A percentile compares a stretch with the other conserved stretches of the same genome.
These are phyloP conservation scores for Geotrichum histeridarum DNA, from an alignment of 1,139 yeast species.

Conservation along the genomic window DNA sequence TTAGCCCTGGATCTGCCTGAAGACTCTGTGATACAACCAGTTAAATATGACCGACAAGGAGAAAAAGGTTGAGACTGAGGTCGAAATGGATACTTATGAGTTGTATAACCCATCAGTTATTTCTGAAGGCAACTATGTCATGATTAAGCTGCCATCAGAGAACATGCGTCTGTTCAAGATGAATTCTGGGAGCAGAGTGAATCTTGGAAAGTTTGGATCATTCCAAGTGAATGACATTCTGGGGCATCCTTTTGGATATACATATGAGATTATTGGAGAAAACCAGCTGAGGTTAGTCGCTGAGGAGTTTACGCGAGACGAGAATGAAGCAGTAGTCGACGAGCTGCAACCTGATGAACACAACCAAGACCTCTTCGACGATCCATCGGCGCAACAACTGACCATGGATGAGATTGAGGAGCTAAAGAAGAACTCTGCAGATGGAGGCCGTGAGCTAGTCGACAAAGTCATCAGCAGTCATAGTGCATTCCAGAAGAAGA, in stretches of 20 bases:
- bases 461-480: slow-evolving; percentile 78
- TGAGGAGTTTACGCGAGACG: slow-evolving; percentile 29
- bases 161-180: slow-evolving; percentile 67
- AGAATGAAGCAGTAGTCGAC: slow-evolving; percentile 24
- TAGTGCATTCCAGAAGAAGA: slow-evolving; percentile 81
- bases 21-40: neutral
- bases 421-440: slow-evolving; percentile 47
- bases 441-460: slow-evolving; percentile 68
- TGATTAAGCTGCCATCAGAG: slow-evolving; percentile 76
- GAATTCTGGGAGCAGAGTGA: slow-evolving; percentile 54
- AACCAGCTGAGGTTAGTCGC: slow-evolving; percentile 24
- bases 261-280: slow-evolving; percentile 69
- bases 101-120: slow-evolving; percentile 12
- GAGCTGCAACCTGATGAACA: slow-evolving; percentile 40
- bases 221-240: slow-evolving; percentile 69
- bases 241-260: slow-evolving; percentile 81
- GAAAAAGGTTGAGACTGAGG: neutral
- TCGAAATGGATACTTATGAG: slow-evolving; percentile 1
- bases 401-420: slow-evolving; percentile 72
- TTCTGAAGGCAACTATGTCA: slow-evolving; percentile 41
- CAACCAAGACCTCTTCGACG: slow-evolving; percentile 71
- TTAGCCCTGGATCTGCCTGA: no score
- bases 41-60: neutral
- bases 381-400: slow-evolving; percentile 69
- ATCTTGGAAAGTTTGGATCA: slow-evolving; percentile 86